Conservation (phyloP, 306 rosid species). For the Gastrolobium bilobum region DNA sequence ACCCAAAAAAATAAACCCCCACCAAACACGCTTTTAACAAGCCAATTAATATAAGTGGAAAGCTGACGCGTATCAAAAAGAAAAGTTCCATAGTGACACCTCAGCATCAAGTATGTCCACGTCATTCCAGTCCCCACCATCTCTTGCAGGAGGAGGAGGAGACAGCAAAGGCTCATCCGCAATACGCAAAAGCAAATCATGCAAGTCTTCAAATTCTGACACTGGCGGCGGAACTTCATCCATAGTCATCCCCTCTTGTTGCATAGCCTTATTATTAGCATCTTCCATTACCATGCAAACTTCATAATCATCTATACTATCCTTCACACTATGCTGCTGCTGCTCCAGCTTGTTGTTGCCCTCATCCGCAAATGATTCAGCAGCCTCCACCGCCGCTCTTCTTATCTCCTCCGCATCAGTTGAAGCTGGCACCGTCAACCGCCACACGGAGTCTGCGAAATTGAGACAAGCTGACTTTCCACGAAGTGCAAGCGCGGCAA, state of each 20-base stretch:
- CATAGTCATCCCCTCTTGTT: neutral
- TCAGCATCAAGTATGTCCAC: slow-evolving; percentile 41
- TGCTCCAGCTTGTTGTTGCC: neutral
- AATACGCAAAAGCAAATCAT: slow-evolving; percentile 47
- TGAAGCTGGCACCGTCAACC: slow-evolving; percentile 58
- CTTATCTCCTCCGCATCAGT: slow-evolving; percentile 62
- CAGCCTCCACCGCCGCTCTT: slow-evolving; percentile 69
- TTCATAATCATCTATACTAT: neutral
- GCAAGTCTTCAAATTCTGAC: slow-evolving; percentile 49
- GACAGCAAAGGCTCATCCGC: slow-evolving; percentile 65
- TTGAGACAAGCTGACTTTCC: slow-evolving; percentile 81
- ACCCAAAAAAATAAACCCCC: too few species aligned
- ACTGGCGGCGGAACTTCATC: slow-evolving; percentile 57
- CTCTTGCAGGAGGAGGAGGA: slow-evolving; percentile 46
- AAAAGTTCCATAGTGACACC: slow-evolving; percentile 64
- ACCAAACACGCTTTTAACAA: too few species aligned
- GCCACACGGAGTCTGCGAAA: slow-evolving; percentile 78
- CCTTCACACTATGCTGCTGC: neutral
- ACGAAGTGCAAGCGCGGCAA: slow-evolving; percentile 70
- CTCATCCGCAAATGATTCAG: slow-evolving; percentile 50
- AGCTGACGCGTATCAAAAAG: neutral
- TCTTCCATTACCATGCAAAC: neutral
- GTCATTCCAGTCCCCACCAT: slow-evolving; percentile 37
- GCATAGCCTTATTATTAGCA: neutral
- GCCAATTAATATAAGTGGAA: neutral